Base-by-base conservation (phyloP, 2,329 filamentous ascomycete genomes). In the Nothomitra cinnamomea region DNA sequence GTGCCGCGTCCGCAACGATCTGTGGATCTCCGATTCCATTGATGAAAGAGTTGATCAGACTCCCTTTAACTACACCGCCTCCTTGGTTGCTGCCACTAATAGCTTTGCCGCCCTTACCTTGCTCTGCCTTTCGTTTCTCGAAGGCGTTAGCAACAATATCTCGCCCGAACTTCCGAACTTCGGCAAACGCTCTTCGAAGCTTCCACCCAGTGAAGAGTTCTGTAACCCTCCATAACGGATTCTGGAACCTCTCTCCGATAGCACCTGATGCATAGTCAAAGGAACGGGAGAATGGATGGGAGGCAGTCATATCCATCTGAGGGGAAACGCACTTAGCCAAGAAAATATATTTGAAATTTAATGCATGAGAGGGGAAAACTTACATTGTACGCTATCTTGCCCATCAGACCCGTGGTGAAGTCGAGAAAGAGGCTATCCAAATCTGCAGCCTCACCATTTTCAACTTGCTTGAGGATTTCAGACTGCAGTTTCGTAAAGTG, bases 401-500 rank as follows among this genome's bases (percentile, higher is more conserved):
- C 80, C 75, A 83, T 82, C 22, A 83, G 61, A 55, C 78, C 72
- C 21, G 79, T 82, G 1, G 79, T 83, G 47, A 83, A 72, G 61
- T 82, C 78, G 53, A 80, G 76, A 47, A 82, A 75, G 1, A 79
- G 66, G n/a, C 66, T 67, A 59, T 82, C 77, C 49, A 83, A 63
- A 60, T 83, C 77, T 1, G 80, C 65, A 0, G 66, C 56, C 1
- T 56, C 58, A 1, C 60, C 60, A 0, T 56, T 60, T 1, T 61
- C 60, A 0, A 61, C 61, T 1, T 59, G 63, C 0, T 58, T 51
- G 52, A 65, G 59, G 2, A 82, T 65, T 1, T 59, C 50, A 0
- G 60, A 56, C 3, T 76, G 61, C 22, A 67, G 72, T 35, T 71
- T 66, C 0, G 61, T 62, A 15, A 82, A 65, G 51, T 78, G 76